Conservation (phyloP, 2,329 filamentous ascomycete genomes). For the Fusarium torulosum region DNA sequence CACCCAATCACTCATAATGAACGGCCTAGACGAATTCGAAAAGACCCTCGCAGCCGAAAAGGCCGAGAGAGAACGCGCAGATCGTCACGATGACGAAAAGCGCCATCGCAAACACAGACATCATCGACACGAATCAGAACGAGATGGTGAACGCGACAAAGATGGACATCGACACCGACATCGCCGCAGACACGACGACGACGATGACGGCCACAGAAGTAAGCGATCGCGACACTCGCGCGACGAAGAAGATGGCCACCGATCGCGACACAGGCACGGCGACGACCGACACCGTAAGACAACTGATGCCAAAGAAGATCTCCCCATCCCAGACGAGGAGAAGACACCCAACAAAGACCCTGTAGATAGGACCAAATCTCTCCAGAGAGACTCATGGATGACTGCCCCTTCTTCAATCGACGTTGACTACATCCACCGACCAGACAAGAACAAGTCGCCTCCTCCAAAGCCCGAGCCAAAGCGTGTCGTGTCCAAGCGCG, state of each 20-base stretch:
- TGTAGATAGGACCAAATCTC: constrained; percentile 47
- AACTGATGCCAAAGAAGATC: constrained; percentile 63
- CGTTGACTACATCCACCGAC: constrained; percentile 82
- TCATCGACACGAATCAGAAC: constrained; percentile 57
- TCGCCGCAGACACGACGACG: constrained; percentile 46
- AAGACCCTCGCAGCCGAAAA: constrained; percentile 78
- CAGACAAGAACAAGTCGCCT: constrained; percentile 66
- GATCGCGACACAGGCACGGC: constrained; percentile 52
- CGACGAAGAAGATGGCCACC: constrained; percentile 59
- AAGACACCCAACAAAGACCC: constrained; percentile 50
- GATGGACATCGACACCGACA: constrained; percentile 38
- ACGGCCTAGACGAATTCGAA: constrained; percentile 79
- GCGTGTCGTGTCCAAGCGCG: constrained; percentile 80
- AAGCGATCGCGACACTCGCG: constrained; percentile 48
- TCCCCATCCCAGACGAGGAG: constrained; percentile 65
- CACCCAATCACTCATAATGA: constrained; percentile 55
- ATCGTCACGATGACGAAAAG: constrained; percentile 59
- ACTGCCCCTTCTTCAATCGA: constrained; percentile 80
- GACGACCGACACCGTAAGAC: constrained; percentile 54
- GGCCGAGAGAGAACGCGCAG: constrained; percentile 62
- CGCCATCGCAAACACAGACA: constrained; percentile 59
- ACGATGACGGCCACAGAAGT: constrained; percentile 50
- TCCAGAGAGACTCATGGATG: constrained; percentile 94
- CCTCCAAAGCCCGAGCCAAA: constrained; percentile 70
- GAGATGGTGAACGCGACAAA: constrained; percentile 42